phyloP scores from a whole-genome alignment of 306 rosid genomes.

The Vicia faba region DNA sequence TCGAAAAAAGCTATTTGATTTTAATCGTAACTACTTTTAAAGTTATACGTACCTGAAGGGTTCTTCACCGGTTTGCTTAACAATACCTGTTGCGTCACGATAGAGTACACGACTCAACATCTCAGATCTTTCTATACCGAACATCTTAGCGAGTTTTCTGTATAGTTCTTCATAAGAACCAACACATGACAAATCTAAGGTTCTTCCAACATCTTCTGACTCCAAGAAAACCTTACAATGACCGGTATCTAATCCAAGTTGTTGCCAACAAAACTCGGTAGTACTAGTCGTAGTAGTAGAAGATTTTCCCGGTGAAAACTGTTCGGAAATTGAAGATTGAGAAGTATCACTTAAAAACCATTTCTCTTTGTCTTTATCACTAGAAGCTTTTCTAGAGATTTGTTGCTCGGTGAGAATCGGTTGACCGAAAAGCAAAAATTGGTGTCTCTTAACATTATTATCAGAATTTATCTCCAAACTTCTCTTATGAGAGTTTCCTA shows the following conservation, averaged over 20 bases:
- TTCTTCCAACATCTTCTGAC: conserved; percentile 90
- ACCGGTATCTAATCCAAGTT: conserved; percentile 62
- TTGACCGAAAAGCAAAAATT: conserved; percentile 90
- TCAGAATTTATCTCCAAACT: conserved; percentile 63
- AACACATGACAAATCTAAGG: conserved; percentile 66
- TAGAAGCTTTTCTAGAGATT: conserved; percentile 54
- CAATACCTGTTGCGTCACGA: conserved; percentile 69
- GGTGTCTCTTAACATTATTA: conserved; percentile 69
- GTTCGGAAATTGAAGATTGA: conserved; percentile 36
- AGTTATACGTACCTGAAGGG: conserved; percentile 59
- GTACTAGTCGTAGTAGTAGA: conserved; percentile 25
- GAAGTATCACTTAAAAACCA: conserved; percentile 50
- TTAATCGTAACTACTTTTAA: neutral
- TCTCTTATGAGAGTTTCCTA: conserved; percentile 64
- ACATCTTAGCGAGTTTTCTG: conserved; percentile 75
- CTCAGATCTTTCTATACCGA: conserved; percentile 73
- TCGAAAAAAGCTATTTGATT: neutral
- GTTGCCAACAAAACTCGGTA: conserved; percentile 60
- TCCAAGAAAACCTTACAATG: conserved; percentile 96
- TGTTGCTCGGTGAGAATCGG: conserved; percentile 96
- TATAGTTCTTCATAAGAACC: conserved; percentile 84
- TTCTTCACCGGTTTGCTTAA: conserved; percentile 82
- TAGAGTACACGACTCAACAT: conserved; percentile 76
- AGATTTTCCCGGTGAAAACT: conserved; percentile 56
- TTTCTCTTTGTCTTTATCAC: conserved; percentile 49